phyloP scores from a whole-genome alignment of 306 rosid genomes.

The Citrullus amarus region DNA sequence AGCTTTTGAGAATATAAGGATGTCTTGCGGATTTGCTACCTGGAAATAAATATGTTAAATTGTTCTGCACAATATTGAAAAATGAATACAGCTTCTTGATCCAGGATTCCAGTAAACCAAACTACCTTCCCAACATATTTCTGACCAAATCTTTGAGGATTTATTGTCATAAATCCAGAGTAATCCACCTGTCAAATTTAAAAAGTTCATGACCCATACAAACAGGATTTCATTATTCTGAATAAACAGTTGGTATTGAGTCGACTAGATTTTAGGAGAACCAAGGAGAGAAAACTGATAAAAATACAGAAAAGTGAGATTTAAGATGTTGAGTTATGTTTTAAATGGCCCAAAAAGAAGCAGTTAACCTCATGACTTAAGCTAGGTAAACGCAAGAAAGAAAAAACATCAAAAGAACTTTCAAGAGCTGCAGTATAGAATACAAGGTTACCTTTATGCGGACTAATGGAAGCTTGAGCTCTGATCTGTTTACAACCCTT shows the following conservation, averaged over 20 bases:
- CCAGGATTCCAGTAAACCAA: conserved; percentile 16
- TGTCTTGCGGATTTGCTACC: conserved; percentile 99
- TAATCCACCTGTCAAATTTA: conserved; percentile 72
- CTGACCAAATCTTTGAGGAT: conserved; percentile 98
- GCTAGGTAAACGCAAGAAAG: background rate
- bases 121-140: conserved; percentile 98
- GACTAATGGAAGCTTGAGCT: conserved; percentile 76
- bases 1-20: conserved; percentile 93
- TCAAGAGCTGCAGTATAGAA: background rate
- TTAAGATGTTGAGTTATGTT: background rate
- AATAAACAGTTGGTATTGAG: background rate
- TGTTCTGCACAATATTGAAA: conserved; percentile 14
- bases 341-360: background rate
- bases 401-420: background rate
- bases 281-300: background rate
- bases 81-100: conserved; percentile 19
- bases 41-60: conserved; percentile 16
- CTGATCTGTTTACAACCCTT: conserved; percentile 42
- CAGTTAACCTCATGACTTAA: background rate
- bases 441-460: conserved; percentile 60
- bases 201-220: background rate
- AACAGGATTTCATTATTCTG: background rate
- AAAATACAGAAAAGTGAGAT: background rate
- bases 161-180: conserved; percentile 96
- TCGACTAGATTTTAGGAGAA: background rate